These are phyloP conservation scores for Entoloma clypeatum DNA, from an alignment of 1,284 basidiomycete species.

Conservation along the genomic window DNA sequence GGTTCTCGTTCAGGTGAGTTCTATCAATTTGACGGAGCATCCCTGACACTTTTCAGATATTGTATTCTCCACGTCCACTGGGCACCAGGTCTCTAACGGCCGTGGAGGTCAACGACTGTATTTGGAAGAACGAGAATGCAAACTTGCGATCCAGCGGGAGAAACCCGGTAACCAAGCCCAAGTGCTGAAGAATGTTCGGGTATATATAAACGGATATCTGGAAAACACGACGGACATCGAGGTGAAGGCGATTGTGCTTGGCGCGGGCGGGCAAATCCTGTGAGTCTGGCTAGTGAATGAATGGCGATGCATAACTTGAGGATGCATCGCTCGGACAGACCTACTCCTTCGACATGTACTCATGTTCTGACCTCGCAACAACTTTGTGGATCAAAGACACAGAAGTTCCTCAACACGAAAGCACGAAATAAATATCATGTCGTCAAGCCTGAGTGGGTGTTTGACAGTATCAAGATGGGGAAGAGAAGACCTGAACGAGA, in stretches of 20 bases:
- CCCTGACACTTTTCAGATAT: slow-evolving; percentile 39
- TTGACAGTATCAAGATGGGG: slow-evolving; percentile 57
- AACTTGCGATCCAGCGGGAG: slow-evolving; percentile 46
- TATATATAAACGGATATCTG: slow-evolving; percentile 68
- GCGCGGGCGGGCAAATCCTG: slow-evolving; percentile 57
- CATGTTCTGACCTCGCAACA: slow-evolving; percentile 70
- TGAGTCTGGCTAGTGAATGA: too few relatives aligned
- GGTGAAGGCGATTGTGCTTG: slow-evolving; percentile 57
- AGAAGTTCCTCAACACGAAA: slow-evolving; percentile 52
- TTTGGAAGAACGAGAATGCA: slow-evolving; percentile 43
- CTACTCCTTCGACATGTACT: slow-evolving; percentile 55
- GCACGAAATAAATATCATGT: slow-evolving; percentile 45
- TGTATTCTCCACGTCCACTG: slow-evolving; percentile 55
- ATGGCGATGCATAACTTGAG: too few relatives aligned
- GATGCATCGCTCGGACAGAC: too few relatives aligned
- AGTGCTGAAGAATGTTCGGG: slow-evolving; percentile 42
- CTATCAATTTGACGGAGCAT: neutral
- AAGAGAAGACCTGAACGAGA: slow-evolving; percentile 52
- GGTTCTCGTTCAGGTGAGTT: slow-evolving; percentile 51
- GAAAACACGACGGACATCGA: slow-evolving; percentile 69
- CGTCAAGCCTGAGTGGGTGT: slow-evolving; percentile 70
- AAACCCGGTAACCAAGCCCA: slow-evolving; percentile 23
- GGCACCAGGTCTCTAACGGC: slow-evolving; percentile 66
- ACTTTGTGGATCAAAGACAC: slow-evolving; percentile 61
- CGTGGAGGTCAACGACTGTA: slow-evolving; percentile 37